Base-by-base conservation (phyloP, 2,329 filamentous ascomycete species). In the Aphanocladium album region DNA sequence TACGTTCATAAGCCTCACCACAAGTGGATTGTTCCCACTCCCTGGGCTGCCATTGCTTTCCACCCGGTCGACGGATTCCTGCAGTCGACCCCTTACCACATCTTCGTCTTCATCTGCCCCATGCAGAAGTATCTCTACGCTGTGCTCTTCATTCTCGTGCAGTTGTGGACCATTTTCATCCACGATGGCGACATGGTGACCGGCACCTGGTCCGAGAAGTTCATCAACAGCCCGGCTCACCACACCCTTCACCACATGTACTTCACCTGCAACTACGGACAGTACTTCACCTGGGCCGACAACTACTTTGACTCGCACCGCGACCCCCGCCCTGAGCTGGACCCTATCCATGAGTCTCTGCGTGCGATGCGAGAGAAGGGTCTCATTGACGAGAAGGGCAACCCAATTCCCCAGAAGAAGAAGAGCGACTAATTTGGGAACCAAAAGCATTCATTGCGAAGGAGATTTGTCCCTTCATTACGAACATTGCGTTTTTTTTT, bases 101-200 rank as follows among this genome's bases (percentile, higher is more conserved):
- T 76, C 57, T 79, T 78, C 49, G 72, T 76, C 64, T 78, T 78
- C 65, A 55, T 79, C 63, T 79, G 71, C 69, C 77, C 77, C 4
- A 73, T 79, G 66, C 77, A 80, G 62, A 74, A 75, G 65, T 74
- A 78, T 62, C 70, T 78, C 11, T 80, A 79, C 70, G 64, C 79
- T 57, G 64, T 72, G 25, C 74, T 79, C 52, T 80, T 80, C 66
- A 65, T 72, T 25, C 66, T 73, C 17, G 78, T 80, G 50, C 76
- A 79, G 67, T 69, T 80, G 66, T 80, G 78, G 77, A 79, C 78
- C 62, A 79, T 80, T 62, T 69, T 80, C 60, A 80, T 80, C 57
- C 77, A 80, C 69, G 77, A 80, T 64, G 77, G 77, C 63, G 77
- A 80, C 71, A 79, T 78, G 74, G 77, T 80, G 56, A 71, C 76